Percentiles rank a stretch among this genome's conserved stretches.
Conservation (phyloP, 768 basidiomycete species). For the Lactifluus echinatus region DNA sequence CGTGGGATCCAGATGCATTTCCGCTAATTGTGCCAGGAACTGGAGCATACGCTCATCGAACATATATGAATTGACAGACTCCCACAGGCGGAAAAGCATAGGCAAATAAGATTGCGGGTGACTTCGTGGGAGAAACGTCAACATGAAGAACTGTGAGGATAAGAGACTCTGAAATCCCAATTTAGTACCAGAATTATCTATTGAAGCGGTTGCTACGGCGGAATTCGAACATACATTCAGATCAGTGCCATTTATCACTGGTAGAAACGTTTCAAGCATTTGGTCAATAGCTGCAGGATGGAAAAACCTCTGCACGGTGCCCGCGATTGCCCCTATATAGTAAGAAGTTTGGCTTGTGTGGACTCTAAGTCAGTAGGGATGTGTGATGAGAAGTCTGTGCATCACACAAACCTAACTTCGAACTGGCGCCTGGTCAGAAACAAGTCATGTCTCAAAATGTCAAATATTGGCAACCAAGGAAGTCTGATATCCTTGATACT, state of each 20-base stretch:
- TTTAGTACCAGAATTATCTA: constrained; percentile 6
- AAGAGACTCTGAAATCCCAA: constrained; percentile 47
- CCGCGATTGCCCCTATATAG: constrained; percentile 67
- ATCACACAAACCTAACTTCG: constrained; percentile 56
- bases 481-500: constrained; percentile 72
- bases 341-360: constrained; percentile 58
- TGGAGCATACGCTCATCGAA: constrained; percentile 88
- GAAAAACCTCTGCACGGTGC: constrained; percentile 70
- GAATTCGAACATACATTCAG: constrained; percentile 49
- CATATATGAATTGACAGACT: constrained; percentile 80
- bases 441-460: constrained; percentile 60
- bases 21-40: constrained; percentile 67
- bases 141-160: constrained; percentile 76
- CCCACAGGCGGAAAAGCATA: constrained; percentile 81
- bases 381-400: not conserved
- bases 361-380: not conserved
- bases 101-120: constrained; percentile 80
- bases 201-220: not conserved
- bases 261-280: constrained; percentile 84
- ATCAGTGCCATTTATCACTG: constrained; percentile 63
- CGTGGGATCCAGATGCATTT: constrained; percentile 72
- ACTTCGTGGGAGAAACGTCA: constrained; percentile 76
- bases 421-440: constrained; percentile 72
- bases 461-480: constrained; percentile 73
- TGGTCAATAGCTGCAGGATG: constrained; percentile 79